phyloP scores from a whole-genome alignment of 768 basidiomycete species.

The Dentipellis sp. region DNA sequence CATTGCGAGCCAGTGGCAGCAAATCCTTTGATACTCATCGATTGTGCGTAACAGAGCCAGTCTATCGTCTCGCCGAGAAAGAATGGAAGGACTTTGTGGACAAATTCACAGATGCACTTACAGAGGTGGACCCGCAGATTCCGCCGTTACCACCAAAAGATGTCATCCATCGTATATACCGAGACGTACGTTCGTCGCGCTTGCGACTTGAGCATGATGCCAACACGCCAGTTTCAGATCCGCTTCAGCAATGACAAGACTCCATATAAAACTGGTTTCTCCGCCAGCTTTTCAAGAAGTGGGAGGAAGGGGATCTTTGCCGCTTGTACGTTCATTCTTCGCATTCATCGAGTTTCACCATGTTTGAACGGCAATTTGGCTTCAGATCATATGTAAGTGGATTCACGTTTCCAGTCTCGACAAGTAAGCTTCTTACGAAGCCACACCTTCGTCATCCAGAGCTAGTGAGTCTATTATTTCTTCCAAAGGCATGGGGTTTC shows the following conservation, averaged over 20 bases:
- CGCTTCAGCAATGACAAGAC: conserved; percentile 94
- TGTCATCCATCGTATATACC: conserved; percentile 85
- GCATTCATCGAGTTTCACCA: background rate
- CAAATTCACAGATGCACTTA: conserved; percentile 53
- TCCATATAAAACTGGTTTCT: conserved; percentile 81
- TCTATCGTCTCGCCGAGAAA: conserved; percentile 74
- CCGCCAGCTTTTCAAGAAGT: conserved; percentile 79
- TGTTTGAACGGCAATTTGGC: background rate
- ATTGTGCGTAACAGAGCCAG: conserved; percentile 43
- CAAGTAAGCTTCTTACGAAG: conserved; percentile 2
- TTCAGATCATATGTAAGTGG: conserved; percentile 52
- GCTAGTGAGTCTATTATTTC: conserved; percentile 13
- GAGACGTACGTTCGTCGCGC: conserved; percentile 49
- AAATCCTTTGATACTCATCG: background rate
- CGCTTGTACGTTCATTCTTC: conserved; percentile 45
- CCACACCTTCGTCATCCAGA: conserved; percentile 10
- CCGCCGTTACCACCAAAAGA: conserved; percentile 89
- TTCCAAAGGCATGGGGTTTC: background rate
- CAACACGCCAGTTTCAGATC: conserved; percentile 32
- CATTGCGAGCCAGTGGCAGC: background rate
- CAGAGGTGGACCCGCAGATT: conserved; percentile 71
- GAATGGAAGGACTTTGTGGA: conserved; percentile 87
- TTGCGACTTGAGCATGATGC: background rate
- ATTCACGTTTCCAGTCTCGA: background rate
- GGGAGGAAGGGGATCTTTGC: conserved; percentile 90